Percentiles rank a stretch among this genome's conserved stretches.
Conservation (phyloP, 768 basidiomycete species). For the Podaxis sp. region DNA sequence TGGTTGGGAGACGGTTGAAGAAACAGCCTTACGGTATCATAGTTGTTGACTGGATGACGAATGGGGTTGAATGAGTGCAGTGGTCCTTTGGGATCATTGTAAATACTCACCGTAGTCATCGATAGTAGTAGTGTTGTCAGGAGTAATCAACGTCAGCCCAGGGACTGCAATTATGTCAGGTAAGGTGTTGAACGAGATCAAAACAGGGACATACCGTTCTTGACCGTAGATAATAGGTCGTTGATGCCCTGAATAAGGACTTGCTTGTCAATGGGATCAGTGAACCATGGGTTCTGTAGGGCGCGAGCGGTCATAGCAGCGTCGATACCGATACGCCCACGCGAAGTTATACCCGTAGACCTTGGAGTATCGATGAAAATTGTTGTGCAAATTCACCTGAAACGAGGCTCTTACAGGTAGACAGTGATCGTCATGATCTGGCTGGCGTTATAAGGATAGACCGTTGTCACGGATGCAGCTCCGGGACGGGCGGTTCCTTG, state of each 20-base stretch:
- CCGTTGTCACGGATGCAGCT: constrained; percentile 48
- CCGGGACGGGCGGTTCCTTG: constrained; percentile 68
- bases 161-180: constrained; percentile 30
- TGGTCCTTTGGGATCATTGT: not conserved
- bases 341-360: constrained; percentile 58
- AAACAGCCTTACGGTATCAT: constrained; percentile 25
- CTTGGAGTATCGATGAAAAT: constrained; percentile 22
- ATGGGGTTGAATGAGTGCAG: not conserved
- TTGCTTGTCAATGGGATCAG: constrained; percentile 54
- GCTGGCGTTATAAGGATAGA: constrained; percentile 50
- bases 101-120: constrained; percentile 29
- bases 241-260: constrained; percentile 50
- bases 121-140: constrained; percentile 57
- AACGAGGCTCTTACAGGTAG: constrained; percentile 41
- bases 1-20: not conserved
- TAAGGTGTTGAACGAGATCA: not conserved
- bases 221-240: constrained; percentile 39
- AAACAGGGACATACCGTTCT: not conserved
- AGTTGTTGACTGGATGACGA: constrained; percentile 35
- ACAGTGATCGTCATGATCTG: constrained; percentile 63
- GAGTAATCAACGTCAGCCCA: constrained; percentile 54
- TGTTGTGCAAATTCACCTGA: not conserved
- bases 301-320: constrained; percentile 46
- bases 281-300: constrained; percentile 56
- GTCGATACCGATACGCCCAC: constrained; percentile 63